Percentiles rank a stretch among this genome's conserved stretches.
Evolutionary conservation across 495 filamentous ascomycete species (phyloP).

Genomic region (Aspergillus ellipticus): DNA sequence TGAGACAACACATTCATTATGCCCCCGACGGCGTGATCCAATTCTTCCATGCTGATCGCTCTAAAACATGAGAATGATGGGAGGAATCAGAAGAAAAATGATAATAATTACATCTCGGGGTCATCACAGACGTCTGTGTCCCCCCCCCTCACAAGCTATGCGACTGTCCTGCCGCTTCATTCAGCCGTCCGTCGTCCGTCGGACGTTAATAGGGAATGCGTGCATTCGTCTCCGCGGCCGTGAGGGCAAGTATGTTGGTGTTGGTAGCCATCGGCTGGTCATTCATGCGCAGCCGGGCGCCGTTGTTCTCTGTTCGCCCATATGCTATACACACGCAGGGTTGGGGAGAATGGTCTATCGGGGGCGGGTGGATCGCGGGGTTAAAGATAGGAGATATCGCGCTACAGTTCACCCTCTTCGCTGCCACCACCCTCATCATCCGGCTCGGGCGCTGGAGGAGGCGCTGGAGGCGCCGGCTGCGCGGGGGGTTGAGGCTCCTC

Average conservation of each 20-base stretch:
- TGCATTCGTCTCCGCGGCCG: not conserved
- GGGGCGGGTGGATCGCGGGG: not conserved
- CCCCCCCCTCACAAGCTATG: not conserved
- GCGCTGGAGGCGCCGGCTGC: constrained; percentile 9
- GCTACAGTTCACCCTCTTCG: constrained; percentile 44
- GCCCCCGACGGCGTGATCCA: too few species aligned
- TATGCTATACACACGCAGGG: not conserved
- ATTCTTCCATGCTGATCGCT: too few species aligned
- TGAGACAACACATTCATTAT: too few species aligned
- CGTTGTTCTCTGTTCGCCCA: not conserved
- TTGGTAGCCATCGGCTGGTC: not conserved
- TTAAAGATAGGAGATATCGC: not conserved
- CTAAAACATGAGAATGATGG: too few species aligned
- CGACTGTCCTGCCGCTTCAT: not conserved
- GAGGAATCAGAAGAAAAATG: too few species aligned
- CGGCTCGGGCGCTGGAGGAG: constrained; percentile 7
- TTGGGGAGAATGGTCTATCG: not conserved
- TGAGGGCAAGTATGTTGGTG: not conserved
- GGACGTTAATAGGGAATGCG: not conserved
- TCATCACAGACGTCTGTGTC: not conserved
- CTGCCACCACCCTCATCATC: constrained; percentile 37
- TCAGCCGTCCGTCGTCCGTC: not conserved
- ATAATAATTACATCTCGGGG: too few species aligned
- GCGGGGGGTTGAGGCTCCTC: constrained; percentile 10
- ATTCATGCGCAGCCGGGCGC: not conserved